These are phyloP conservation scores for Akebia trifoliata DNA, from an alignment of 164 flowering plant genomes.

Conservation along the genomic window DNA sequence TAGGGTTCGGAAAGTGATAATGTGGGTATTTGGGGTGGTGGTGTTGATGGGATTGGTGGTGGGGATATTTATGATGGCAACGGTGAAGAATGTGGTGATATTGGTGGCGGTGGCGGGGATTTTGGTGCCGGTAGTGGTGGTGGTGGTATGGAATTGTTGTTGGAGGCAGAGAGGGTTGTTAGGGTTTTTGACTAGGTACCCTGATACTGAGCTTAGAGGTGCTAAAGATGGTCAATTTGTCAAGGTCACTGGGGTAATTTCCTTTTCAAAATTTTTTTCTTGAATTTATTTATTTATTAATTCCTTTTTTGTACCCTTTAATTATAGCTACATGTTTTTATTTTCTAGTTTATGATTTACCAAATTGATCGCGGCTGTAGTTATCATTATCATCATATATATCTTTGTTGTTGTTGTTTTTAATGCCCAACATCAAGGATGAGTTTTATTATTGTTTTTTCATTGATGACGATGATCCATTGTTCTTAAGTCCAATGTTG, in stretches of 20 bases:
- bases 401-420: too few species aligned
- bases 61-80: slow-evolving; percentile 74
- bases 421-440: too few species aligned
- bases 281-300: background rate
- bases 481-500: too few species aligned
- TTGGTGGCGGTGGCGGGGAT: slow-evolving; percentile 54
- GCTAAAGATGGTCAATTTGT: slow-evolving; percentile 87
- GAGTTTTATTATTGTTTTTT: too few species aligned
- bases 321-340: background rate
- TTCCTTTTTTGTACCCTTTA: background rate
- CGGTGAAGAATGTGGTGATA: slow-evolving; percentile 68
- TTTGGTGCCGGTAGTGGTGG: slow-evolving; percentile 32
- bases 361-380: too few species aligned
- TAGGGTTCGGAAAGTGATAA: slow-evolving; percentile 49
- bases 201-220: slow-evolving; percentile 89
- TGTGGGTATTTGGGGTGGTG: slow-evolving; percentile 65
- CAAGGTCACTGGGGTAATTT: slow-evolving; percentile 94
- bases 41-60: slow-evolving; percentile 60
- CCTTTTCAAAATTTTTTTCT: background rate
- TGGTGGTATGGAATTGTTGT: slow-evolving; percentile 56
- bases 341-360: too few species aligned
- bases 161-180: slow-evolving; percentile 55
- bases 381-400: too few species aligned
- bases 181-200: slow-evolving; percentile 53
- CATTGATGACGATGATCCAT: too few species aligned